A percentile compares a stretch with the other conserved stretches of the same genome.
Evolutionary conservation across 2,329 filamentous ascomycete genomes (phyloP).

Genomic region (Aspergillus pseudoviridinutans): DNA sequence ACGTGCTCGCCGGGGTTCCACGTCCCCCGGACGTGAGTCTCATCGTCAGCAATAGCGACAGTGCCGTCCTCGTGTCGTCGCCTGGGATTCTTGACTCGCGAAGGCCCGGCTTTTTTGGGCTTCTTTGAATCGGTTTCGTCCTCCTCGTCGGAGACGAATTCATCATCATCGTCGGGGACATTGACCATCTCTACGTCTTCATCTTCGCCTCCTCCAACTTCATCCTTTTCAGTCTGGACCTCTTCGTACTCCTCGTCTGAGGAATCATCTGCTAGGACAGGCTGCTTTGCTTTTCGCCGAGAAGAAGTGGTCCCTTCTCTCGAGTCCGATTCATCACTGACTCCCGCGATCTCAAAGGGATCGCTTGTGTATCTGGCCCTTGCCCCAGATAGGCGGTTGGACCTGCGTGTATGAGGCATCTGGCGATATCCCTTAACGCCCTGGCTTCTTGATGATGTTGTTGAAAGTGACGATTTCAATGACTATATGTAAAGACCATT

Average conservation of each 20-base stretch:
- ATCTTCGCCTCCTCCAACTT: conserved; percentile 16
- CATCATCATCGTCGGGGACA: conserved; percentile 1
- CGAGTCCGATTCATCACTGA: conserved; percentile 26
- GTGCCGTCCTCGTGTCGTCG: conserved; percentile 18
- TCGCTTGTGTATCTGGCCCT: conserved; percentile 33
- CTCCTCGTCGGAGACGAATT: conserved; percentile 5
- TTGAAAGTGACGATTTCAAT: neutral
- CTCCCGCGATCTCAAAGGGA: conserved; percentile 30
- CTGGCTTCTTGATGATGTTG: neutral
- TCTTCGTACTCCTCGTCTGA: conserved; percentile 36
- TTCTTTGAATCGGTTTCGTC: neutral
- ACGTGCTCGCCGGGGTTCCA: conserved; percentile 32
- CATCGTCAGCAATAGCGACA: conserved; percentile 15
- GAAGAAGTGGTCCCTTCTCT: neutral
- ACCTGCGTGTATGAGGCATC: conserved; percentile 32
- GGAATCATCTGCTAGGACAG: conserved; percentile 15
- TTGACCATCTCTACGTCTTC: conserved; percentile 1
- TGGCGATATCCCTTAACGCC: neutral
- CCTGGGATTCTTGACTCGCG: conserved; percentile 6
- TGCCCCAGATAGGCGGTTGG: conserved; percentile 29
- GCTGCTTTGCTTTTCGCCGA: conserved; percentile 14
- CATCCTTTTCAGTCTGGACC: conserved; percentile 17
- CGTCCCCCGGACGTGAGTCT: conserved; percentile 36
- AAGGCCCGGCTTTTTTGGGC: conserved; percentile 6
- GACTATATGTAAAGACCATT: neutral